Conservation (phyloP, 2,329 filamentous ascomycete species). For the Dactylellina drechsleri region DNA sequence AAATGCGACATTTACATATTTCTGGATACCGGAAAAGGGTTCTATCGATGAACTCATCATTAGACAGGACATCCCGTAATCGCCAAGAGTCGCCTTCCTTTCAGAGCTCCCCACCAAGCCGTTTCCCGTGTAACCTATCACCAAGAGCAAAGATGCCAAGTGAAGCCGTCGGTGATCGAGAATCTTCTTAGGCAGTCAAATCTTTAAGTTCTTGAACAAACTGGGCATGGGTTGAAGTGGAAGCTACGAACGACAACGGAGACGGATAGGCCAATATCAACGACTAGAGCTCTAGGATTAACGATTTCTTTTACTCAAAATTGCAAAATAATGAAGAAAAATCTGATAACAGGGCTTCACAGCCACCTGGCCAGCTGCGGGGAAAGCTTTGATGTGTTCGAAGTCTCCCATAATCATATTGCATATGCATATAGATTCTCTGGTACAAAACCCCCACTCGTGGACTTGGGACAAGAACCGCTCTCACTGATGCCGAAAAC, state of each 20-base stretch:
- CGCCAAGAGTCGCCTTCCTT: constrained; percentile 45
- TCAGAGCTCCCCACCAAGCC: constrained; percentile 41
- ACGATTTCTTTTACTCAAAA: constrained; percentile 4
- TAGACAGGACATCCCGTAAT: constrained; percentile 9
- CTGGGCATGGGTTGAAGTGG: constrained; percentile 36
- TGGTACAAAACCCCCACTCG: too few relatives aligned
- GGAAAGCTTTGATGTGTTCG: constrained; percentile 9
- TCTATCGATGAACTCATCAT: constrained; percentile 13
- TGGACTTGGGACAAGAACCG: too few relatives aligned
- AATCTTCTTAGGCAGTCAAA: constrained; percentile 40
- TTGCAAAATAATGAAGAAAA: constrained; percentile 12
- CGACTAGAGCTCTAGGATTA: constrained; percentile 14
- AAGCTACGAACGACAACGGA: constrained; percentile 30
- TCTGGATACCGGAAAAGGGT: neutral
- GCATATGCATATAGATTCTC: too few relatives aligned
- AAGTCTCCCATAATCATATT: constrained; percentile 9
- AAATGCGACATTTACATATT: too few relatives aligned
- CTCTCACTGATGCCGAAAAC: too few relatives aligned
- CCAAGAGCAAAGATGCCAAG: constrained; percentile 37
- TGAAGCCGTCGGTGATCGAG: constrained; percentile 21
- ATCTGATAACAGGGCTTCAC: constrained; percentile 38
- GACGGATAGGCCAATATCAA: constrained; percentile 28
- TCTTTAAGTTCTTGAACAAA: constrained; percentile 33
- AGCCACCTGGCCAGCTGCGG: constrained; percentile 38
- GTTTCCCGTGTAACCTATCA: constrained; percentile 18